phyloP scores from a whole-genome alignment of 129 eudicot genomes.

The Apium graveolens region DNA sequence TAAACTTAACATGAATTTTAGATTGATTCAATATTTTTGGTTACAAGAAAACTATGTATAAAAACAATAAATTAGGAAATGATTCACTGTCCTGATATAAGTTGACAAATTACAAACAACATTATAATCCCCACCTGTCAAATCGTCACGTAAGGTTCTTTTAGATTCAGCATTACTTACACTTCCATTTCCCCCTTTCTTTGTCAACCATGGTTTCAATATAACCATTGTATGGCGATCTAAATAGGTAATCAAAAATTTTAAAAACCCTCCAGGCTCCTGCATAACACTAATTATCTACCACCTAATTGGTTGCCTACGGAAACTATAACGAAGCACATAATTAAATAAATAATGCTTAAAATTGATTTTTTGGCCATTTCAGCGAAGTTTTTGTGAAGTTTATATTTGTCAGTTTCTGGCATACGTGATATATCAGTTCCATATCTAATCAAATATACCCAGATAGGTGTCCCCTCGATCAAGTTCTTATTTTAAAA shows the following conservation, averaged over 20 bases:
- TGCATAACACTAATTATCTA: background rate
- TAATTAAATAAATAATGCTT: background rate
- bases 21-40: background rate
- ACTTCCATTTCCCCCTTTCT: background rate
- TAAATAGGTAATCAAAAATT: background rate
- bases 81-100: background rate
- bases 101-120: background rate
- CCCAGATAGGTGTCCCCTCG: background rate
- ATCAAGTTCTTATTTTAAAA: no score
- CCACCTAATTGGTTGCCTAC: background rate
- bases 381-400: background rate
- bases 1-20: slow-evolving; percentile 2
- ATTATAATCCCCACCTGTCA: background rate
- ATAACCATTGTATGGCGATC: background rate
- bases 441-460: background rate
- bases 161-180: background rate
- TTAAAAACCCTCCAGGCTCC: background rate
- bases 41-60: background rate
- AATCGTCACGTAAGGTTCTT: background rate
- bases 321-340: background rate
- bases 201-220: background rate
- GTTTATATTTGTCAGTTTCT: background rate
- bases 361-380: background rate
- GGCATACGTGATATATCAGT: background rate
- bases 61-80: background rate